Evolutionary conservation across 1,284 basidiomycete genomes (phyloP).

Genomic region (Sporisorium scitamineum): DNA sequence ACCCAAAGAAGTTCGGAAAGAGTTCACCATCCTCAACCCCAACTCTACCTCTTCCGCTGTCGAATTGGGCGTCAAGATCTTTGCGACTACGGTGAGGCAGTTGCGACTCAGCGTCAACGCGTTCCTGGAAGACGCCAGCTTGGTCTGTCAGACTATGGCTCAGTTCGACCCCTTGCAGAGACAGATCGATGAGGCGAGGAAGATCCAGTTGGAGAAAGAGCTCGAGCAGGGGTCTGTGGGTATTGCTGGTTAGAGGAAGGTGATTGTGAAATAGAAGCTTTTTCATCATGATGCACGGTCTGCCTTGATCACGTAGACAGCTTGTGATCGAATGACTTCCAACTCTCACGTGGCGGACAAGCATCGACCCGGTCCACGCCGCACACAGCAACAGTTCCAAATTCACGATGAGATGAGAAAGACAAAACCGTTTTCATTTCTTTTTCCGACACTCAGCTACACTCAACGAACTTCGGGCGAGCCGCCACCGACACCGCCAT

Average conservation of each 20-base stretch:
- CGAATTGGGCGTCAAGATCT: constrained; percentile 50
- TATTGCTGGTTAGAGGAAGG: constrained; percentile 41
- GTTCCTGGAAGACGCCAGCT: constrained; percentile 54
- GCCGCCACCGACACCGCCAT: constrained; percentile 12
- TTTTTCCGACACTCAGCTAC: not conserved
- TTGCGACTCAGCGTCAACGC: constrained; percentile 58
- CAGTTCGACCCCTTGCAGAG: constrained; percentile 45
- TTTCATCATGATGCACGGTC: not conserved
- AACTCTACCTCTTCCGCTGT: constrained; percentile 10
- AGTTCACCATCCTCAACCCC: constrained; percentile 33
- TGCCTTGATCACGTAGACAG: not conserved
- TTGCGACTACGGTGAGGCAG: constrained; percentile 60
- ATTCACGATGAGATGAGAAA: not conserved
- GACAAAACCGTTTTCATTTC: not conserved
- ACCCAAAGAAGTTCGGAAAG: constrained; percentile 57
- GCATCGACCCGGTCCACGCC: not conserved
- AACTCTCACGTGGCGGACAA: not conserved
- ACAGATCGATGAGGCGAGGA: constrained; percentile 33
- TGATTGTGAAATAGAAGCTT: not conserved
- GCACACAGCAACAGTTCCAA: not conserved
- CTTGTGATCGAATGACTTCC: not conserved
- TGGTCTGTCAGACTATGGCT: constrained; percentile 58
- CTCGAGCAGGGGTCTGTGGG: constrained; percentile 60
- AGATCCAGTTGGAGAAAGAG: constrained; percentile 37
- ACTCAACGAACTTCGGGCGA: constrained; percentile 40